Base-by-base conservation (phyloP, 371 early-diverging fungal genomes). In the Apophysomyces variabilis region DNA sequence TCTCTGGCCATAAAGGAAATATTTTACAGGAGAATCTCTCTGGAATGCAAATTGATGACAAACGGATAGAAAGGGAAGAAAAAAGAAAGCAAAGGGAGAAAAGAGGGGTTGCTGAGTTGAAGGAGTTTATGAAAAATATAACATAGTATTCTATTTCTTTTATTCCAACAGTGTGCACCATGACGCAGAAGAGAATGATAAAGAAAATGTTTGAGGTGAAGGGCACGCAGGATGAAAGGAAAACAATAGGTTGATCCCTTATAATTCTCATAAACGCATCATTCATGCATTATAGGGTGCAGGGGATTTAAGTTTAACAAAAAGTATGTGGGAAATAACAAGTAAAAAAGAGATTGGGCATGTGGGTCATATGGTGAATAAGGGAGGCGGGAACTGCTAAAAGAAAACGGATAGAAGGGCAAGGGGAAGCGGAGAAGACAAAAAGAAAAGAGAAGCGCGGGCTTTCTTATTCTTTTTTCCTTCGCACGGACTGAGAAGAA, bases 191-290 rank as follows among this genome's bases (percentile, higher is more conserved):
- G 54, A 50, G 21, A 50, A 50, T 50, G 21, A 21, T 9, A 50
- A 21, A 50, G 21, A 21, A 26, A 50, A 21, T 50, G 54, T 50
- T 50, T 50, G 21, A 26, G 9, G 21, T 50, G n/a, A 26, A 26
- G 32, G 4, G 9, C 21, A 50, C 21, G 54, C 54, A 50, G 54
- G 54, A 21, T 50, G 16, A 9, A 16, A 50, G 54, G 54, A 50
- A 50, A 50, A 50, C 54, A 50, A 50, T 50, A 50, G 54, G 54
- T 21, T 50, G 54, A 50, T 50, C 54, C 21, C 21, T 21, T 50
- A 5, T 50, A 21, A 50, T 50, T 21, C 54, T 50, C 54, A 50
- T 50, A 16, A 18, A 50, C 9, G 21, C 16, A 50, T n/a, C 21
- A 26, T 50, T n/a, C 54, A 21, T 50, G 54, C 54, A 50, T 50